Conservation (phyloP, 1,284 basidiomycete species). For the Irpex sp. region DNA sequence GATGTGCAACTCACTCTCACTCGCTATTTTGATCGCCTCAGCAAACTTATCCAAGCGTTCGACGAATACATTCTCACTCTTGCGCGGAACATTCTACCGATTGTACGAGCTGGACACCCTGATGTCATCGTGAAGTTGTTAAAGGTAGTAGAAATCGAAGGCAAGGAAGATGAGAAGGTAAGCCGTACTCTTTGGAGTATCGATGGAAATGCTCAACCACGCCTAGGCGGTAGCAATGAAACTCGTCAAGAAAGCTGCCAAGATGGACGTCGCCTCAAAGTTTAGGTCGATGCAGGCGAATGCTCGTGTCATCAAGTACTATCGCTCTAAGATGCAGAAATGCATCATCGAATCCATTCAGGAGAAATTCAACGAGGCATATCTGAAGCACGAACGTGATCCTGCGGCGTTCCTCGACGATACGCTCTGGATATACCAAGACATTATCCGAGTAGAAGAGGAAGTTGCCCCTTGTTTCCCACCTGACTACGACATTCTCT, state of each 20-base stretch:
- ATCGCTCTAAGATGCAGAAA: slow-evolving; percentile 87
- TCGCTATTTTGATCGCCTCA: slow-evolving; percentile 87
- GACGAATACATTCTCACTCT: slow-evolving; percentile 85
- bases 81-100: slow-evolving; percentile 73
- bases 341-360: slow-evolving; percentile 79
- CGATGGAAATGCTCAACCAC: slow-evolving; percentile 1
- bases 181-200: slow-evolving; percentile 10
- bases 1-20: slow-evolving; percentile 66
- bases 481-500: slow-evolving; percentile 85
- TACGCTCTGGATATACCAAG: slow-evolving; percentile 92
- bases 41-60: slow-evolving; percentile 78
- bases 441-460: slow-evolving; percentile 86
- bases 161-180: slow-evolving; percentile 92
- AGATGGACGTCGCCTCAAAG: slow-evolving; percentile 84
- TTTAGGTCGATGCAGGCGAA: slow-evolving; percentile 92
- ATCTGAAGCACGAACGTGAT: slow-evolving; percentile 58
- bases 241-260: slow-evolving; percentile 90
- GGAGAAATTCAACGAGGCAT: slow-evolving; percentile 70
- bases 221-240: slow-evolving; percentile 84
- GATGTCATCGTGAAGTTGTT: slow-evolving; percentile 88
- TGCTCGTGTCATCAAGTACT: slow-evolving; percentile 93
- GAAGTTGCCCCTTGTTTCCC: slow-evolving; percentile 92
- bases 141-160: slow-evolving; percentile 94
- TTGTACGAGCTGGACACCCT: slow-evolving; percentile 77
- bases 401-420: slow-evolving; percentile 75